phyloP scores from a whole-genome alignment of 176 grass and related monocot species.

The Neostapfia colusana region DNA sequence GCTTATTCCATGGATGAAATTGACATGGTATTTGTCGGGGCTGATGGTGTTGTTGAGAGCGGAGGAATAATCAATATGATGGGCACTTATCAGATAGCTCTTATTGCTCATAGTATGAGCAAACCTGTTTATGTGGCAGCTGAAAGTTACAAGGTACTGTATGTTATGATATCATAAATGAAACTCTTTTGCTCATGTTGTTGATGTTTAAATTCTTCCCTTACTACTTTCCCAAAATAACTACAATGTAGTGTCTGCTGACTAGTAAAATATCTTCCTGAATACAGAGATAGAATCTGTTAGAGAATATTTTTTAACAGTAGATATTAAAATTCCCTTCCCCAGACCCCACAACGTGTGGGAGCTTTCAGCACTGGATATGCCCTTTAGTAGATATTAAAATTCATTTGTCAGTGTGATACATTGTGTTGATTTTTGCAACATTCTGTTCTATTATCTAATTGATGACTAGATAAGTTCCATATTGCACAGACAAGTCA shows the following conservation, averaged over 20 bases:
- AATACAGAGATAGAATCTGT: not conserved
- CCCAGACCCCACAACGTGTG: too few relatives aligned
- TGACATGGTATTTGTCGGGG: constrained; percentile 92
- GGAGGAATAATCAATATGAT: constrained; percentile 99
- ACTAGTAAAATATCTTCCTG: not conserved
- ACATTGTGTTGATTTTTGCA: not conserved
- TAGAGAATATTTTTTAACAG: constrained; percentile 18
- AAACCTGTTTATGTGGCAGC: constrained; percentile 95
- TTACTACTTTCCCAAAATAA: constrained; percentile 9
- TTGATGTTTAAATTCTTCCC: not conserved
- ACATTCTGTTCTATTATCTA: not conserved
- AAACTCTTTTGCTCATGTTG: constrained; percentile 3
- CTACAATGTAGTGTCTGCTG: not conserved
- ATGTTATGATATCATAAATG: not conserved
- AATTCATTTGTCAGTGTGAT: not conserved
- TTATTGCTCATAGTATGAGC: constrained; percentile 93
- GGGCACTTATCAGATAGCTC: constrained; percentile 97
- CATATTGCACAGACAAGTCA: not conserved
- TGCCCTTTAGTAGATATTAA: not conserved
- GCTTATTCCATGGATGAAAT: constrained; percentile 96
- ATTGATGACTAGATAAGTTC: not conserved
- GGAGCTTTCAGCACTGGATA: too few relatives aligned
- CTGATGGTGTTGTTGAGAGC: constrained; percentile 98
- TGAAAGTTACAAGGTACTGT: constrained; percentile 94
- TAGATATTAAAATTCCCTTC: not conserved